Conservation (phyloP, 441 rosid genomes). For the Gossypium trilobum region DNA sequence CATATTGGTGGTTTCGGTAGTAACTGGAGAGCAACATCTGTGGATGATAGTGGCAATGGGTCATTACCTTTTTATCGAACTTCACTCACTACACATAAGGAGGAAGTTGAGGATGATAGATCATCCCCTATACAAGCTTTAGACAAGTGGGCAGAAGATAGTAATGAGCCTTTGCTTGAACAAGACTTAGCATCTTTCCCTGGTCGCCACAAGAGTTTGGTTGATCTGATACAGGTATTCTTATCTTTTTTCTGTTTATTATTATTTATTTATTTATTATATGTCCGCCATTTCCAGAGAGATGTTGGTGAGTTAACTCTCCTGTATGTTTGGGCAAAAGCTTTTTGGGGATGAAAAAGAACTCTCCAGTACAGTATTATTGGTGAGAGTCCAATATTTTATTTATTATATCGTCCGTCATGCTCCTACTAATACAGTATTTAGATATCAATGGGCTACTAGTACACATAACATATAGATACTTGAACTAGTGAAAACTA, state of each 20-base stretch:
- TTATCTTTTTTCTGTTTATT: not conserved
- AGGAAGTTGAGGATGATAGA: slow-evolving; percentile 74
- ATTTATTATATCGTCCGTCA: not conserved
- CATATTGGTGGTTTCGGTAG: slow-evolving; percentile 59
- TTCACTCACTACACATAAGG: slow-evolving; percentile 60
- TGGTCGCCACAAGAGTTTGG: slow-evolving; percentile 74
- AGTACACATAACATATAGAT: not conserved
- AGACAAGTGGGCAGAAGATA: slow-evolving; percentile 18
- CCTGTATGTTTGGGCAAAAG: not conserved
- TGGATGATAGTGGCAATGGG: slow-evolving; percentile 46
- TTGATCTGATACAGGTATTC: slow-evolving; percentile 79
- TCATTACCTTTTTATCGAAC: slow-evolving; percentile 36
- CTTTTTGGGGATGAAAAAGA: too few species aligned
- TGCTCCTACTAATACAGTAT: not conserved
- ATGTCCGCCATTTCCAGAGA: not conserved
- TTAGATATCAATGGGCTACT: not conserved
- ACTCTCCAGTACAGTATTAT: too few species aligned
- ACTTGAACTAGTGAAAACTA: not conserved
- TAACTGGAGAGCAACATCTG: slow-evolving; percentile 31
- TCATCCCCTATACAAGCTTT: slow-evolving; percentile 28
- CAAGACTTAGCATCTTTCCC: slow-evolving; percentile 30
- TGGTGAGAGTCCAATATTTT: not conserved
- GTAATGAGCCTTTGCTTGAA: slow-evolving; percentile 20
- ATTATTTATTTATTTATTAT: not conserved
- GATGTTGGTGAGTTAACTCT: not conserved